A percentile compares a stretch with the other conserved stretches of the same genome.
Conservation (phyloP, 2,329 filamentous ascomycete genomes). For the Calonectria naviculata region DNA sequence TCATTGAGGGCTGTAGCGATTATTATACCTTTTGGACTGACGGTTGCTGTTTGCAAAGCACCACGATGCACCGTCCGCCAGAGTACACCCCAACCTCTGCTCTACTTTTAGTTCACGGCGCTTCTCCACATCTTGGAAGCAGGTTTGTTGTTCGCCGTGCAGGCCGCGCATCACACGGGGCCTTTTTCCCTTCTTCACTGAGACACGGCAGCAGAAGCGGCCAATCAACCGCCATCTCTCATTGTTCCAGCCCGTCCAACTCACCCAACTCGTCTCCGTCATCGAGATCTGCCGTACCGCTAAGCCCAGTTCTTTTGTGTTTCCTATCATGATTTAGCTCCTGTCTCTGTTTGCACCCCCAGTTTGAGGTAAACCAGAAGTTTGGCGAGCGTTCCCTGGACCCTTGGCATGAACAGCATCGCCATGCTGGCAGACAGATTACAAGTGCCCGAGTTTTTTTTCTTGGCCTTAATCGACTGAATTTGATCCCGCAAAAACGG, state of each 20-base stretch:
- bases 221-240: neutral
- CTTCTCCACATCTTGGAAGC: neutral
- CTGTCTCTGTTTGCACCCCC: neutral
- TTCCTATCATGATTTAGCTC: neutral
- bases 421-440: neutral
- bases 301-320: neutral
- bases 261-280: neutral
- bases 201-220: neutral
- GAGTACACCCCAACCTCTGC: neutral
- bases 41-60: neutral
- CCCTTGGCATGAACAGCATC: neutral
- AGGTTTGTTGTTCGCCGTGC: neutral
- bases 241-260: neutral
- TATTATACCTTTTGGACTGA: neutral
- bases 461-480: neutral
- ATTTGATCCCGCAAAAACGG: neutral
- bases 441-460: neutral
- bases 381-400: neutral
- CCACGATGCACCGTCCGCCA: neutral
- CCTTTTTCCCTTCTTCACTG: neutral
- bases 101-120: neutral
- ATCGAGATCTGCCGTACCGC: neutral
- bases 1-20: neutral
- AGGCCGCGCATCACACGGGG: neutral
- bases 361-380: neutral